A percentile compares a stretch with the other conserved stretches of the same genome.
phyloP scores from a whole-genome alignment of 164 flowering plant species.

The Vitis rupestris region DNA sequence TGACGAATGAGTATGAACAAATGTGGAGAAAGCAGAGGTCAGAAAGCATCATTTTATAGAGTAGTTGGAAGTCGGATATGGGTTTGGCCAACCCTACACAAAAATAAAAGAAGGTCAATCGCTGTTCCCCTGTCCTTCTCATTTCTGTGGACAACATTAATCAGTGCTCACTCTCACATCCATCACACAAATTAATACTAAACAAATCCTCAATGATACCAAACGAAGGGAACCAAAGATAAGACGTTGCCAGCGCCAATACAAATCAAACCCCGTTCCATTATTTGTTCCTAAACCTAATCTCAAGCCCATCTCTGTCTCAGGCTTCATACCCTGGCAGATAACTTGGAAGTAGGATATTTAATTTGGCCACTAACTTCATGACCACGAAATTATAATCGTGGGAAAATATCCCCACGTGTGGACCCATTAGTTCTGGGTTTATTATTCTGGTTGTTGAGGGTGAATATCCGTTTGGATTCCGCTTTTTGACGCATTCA shows the following conservation, averaged over 20 bases:
- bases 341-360: neutral
- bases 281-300: conserved; percentile 1
- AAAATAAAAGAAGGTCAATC: neutral
- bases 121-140: conserved; percentile 5
- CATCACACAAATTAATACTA: neutral
- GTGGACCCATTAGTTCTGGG: too few species aligned
- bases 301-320: neutral
- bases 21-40: neutral
- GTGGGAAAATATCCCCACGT: too few species aligned
- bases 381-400: too few species aligned
- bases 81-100: conserved; percentile 25
- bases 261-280: neutral
- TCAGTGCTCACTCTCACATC: neutral
- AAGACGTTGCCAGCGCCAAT: neutral
- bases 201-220: neutral
- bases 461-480: too few species aligned
- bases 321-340: neutral
- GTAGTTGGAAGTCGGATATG: conserved; percentile 21
- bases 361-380: too few species aligned
- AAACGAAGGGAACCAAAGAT: neutral
- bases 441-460: too few species aligned
- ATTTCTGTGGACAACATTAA: too few species aligned
- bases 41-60: conserved; percentile 15
- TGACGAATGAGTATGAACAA: neutral
- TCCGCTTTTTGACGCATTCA: too few species aligned